Evolutionary conservation across 441 rosid genomes (phyloP), one percentile per base, ranked within the genome.

Genomic region (Adansonia gregorii): DNA sequence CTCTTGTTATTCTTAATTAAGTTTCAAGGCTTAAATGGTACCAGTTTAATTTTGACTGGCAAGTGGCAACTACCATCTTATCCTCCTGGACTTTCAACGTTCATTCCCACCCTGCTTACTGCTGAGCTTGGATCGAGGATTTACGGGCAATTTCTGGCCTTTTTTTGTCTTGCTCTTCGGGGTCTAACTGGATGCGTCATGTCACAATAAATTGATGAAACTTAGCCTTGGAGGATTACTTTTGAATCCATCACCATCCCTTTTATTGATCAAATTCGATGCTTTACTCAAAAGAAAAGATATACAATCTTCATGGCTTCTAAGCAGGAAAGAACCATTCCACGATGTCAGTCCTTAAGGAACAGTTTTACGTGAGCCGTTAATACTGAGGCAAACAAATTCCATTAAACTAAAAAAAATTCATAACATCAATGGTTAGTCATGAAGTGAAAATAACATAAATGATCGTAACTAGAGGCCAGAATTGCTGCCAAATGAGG

Each of bases 241-340:
- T 63, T 63, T 12, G 17, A 27, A 12, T 61, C 45, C 45, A 65
- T 41, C 12, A 31, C 24, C 39, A 19, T 60, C 39, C 11, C 0
- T 22, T 60, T 10, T 63, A 27, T 63, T 5, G 55, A 63, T 73
- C 41, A 43, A 45, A 20, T 4, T 9, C 6, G 12, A 15, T 24
- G 14, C 31, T 15, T 63, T 24, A 2, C 35, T 2, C 9, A 4
- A 3, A 43, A 39, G 48, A 46, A 46, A 76, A 61, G 55, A 24
- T 54, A 70, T 49, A 52, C 54, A 22, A 77, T 59, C 35, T 60
- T 48, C 49, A 39, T 27, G 70, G 70, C 75, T 31, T 77, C 49
- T 66, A 17, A 39, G 2, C 6, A 24, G 39, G 48, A 65, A 65
- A 65, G 54, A 76, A 52, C 78, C 51, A 52, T 20, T 58, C 5